Base-by-base conservation (phyloP, 2,329 filamentous ascomycete species). In the Colletotrichum trifolii region DNA sequence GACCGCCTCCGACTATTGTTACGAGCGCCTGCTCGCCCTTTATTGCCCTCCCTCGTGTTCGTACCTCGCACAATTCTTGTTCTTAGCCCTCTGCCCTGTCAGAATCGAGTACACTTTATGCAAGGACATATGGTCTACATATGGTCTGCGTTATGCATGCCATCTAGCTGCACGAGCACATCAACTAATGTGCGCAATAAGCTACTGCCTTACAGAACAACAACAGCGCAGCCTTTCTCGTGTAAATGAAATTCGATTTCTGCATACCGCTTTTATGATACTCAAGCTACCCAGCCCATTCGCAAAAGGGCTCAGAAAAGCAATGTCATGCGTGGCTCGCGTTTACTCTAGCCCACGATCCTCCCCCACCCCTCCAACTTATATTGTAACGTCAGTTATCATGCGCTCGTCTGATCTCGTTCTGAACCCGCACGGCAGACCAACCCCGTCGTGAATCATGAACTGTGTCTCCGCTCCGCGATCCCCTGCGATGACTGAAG, bases 231-330 rank as follows among this genome's bases (percentile, higher is more conserved):
- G 25, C 25, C 25, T 25, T 4, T 25, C 25, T 25, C 25, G 25
- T 25, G 25, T 25, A 25, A 25, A 25, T 47, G 52, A 54, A 42
- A 34, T 25, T 25, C 25, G 25, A 25, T 48, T 47, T 38, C 39
- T 50, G 45, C 57, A 46, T 54, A 46, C 40, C 57, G 50, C 62
- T 65, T 65, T 61, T 50, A 3, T 38, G 39, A 52, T 12, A 52
- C 12, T 13, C 42, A 11, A 34, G 40, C 39, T 60, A 33, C 38
- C 43, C 35, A 49, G 25, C 25, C 25, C 25, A 54, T 34, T 12
- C 50, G 35, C 40, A 12, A n/a, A 10, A 40, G 4, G 15, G 40
- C 50, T 50, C 43, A 43, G 40, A 11, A n/a, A 17, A 46, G 3
- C 17, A 25, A 45, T 34, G 38, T 17, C 42, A 39, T 11, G n/a